These are phyloP conservation scores for Fraxinus nigra DNA, from an alignment of 305 asterid genomes.

Conservation along the genomic window DNA sequence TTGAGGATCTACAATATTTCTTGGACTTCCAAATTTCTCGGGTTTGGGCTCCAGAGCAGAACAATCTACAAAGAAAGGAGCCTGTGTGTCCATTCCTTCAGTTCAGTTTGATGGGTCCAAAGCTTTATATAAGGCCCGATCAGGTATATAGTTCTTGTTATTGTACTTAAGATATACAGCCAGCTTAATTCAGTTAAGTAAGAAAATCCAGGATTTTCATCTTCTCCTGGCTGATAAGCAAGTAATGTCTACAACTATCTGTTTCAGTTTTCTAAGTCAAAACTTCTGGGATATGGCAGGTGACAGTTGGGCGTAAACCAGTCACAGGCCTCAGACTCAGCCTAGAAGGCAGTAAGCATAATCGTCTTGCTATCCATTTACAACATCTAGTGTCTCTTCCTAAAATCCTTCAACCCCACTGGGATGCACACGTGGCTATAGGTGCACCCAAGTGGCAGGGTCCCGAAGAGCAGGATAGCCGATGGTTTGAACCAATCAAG, in stretches of 20 bases:
- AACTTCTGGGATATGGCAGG: slow-evolving; percentile 41
- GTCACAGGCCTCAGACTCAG: slow-evolving; percentile 92
- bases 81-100: slow-evolving; percentile 89
- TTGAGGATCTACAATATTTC: slow-evolving; percentile 97
- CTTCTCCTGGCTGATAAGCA: background rate
- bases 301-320: slow-evolving; percentile 96
- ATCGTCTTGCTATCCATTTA: slow-evolving; percentile 80
- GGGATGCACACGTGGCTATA: slow-evolving; percentile 94
- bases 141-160: slow-evolving; percentile 52
- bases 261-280: background rate
- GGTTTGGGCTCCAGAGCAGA: slow-evolving; percentile 97
- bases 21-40: slow-evolving; percentile 91
- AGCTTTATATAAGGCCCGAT: slow-evolving; percentile 89
- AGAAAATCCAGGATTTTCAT: background rate
- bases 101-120: slow-evolving; percentile 98
- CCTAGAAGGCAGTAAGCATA: slow-evolving; percentile 88
- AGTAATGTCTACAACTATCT: background rate
- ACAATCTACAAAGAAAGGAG: slow-evolving; percentile 78
- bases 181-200: background rate
- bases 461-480: slow-evolving; percentile 98
- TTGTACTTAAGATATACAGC: background rate
- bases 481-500: slow-evolving; percentile 98
- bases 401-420: slow-evolving; percentile 92
- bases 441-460: slow-evolving; percentile 99
- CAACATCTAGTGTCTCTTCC: slow-evolving; percentile 95